Conservation (phyloP, 306 rosid genomes). For the Vigna hirtella region DNA sequence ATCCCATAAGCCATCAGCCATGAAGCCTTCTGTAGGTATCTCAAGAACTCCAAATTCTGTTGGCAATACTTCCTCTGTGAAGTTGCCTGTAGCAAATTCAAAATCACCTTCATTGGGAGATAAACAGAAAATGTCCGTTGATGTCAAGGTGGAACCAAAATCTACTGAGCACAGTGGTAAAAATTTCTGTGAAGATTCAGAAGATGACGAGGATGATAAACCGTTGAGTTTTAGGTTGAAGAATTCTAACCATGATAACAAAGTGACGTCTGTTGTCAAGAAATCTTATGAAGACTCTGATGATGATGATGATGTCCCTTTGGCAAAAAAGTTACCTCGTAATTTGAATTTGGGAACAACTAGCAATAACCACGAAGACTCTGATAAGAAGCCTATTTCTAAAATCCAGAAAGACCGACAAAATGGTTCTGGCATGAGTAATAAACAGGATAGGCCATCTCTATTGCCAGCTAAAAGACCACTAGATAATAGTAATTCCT, state of each 20-base stretch:
- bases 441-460: conserved; percentile 42
- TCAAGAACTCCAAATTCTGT: conserved; percentile 39
- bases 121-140: conserved; percentile 36
- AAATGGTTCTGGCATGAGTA: conserved; percentile 46
- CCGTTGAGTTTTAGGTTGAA: conserved; percentile 49
- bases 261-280: conserved; percentile 35
- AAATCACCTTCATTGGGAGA: conserved; percentile 34
- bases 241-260: conserved; percentile 44
- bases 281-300: conserved; percentile 54
- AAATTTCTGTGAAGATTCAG: conserved; percentile 43
- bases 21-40: conserved; percentile 41
- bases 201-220: conserved; percentile 56
- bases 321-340: conserved; percentile 42
- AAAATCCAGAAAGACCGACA: conserved; percentile 44
- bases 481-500: conserved; percentile 41
- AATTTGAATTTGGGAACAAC: conserved; percentile 45
- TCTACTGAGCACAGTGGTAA: conserved; percentile 3
- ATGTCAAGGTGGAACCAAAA: conserved; percentile 43
- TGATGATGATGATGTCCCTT: conserved; percentile 53
- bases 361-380: conserved; percentile 31
- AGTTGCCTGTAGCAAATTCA: conserved; percentile 39
- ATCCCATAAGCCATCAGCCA: conserved; percentile 36
- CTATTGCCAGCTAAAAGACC: conserved; percentile 52
- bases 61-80: conserved; percentile 32
- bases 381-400: conserved; percentile 45